Evolutionary conservation across 2,329 filamentous ascomycete genomes (phyloP).

Genomic region (Ascochyta koolunga): DNA sequence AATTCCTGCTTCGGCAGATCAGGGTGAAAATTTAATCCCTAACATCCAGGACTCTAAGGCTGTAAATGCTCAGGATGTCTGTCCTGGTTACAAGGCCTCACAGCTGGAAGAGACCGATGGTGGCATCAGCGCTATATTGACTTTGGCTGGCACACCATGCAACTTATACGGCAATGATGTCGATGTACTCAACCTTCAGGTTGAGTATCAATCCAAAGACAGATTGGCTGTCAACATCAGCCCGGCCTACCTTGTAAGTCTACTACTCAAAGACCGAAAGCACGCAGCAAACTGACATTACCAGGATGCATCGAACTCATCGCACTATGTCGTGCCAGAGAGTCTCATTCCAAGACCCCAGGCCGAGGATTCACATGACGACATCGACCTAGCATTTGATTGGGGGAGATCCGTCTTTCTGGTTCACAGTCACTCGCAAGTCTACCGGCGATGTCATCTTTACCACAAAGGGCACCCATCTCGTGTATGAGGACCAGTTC

Average conservation of each 20-base stretch:
- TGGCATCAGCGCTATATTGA: constrained; percentile 60
- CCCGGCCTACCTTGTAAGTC: constrained; percentile 63
- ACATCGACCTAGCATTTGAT: constrained; percentile 57
- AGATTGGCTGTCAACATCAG: constrained; percentile 73
- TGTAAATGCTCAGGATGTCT: constrained; percentile 67
- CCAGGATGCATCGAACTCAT: constrained; percentile 62
- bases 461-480: constrained; percentile 65
- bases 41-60: constrained; percentile 70
- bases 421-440: constrained; percentile 61
- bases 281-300: constrained; percentile 15
- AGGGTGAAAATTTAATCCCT: constrained; percentile 54
- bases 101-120: constrained; percentile 53
- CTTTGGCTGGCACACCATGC: constrained; percentile 62
- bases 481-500: constrained; percentile 80
- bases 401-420: constrained; percentile 64
- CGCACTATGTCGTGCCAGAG: constrained; percentile 71
- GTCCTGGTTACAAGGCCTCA: constrained; percentile 64
- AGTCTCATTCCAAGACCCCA: constrained; percentile 65
- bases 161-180: constrained; percentile 81
- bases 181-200: constrained; percentile 67
- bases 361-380: constrained; percentile 48
- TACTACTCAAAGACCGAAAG: background rate
- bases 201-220: constrained; percentile 70
- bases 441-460: constrained; percentile 72
- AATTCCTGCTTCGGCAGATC: constrained; percentile 45